phyloP scores from a whole-genome alignment of 441 rosid genomes.

The Corymbia citriodora region DNA sequence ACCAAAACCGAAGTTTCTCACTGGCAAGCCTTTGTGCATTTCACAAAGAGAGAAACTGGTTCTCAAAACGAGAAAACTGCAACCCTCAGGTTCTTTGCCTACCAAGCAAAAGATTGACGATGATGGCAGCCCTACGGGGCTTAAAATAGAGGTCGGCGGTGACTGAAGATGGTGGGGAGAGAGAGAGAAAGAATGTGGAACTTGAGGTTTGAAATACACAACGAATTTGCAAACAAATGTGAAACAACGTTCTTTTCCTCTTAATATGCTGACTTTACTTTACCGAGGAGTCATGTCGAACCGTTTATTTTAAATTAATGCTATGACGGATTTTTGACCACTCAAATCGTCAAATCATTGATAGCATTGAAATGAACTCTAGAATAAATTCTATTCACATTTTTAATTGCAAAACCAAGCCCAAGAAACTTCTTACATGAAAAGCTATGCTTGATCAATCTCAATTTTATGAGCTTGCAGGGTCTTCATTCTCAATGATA shows the following conservation, averaged over 20 bases:
- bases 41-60: background rate
- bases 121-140: background rate
- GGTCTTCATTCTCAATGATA: slow-evolving; percentile 34
- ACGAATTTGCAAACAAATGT: background rate
- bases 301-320: background rate
- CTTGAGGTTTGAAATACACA: background rate
- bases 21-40: background rate
- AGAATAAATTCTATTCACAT: background rate
- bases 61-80: no score
- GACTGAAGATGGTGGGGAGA: background rate
- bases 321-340: background rate
- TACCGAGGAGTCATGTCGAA: rapidly evolving
- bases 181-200: background rate
- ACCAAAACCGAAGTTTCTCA: background rate
- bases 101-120: background rate
- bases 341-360: background rate
- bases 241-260: background rate
- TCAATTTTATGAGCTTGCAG: background rate
- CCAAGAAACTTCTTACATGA: background rate
- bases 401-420: background rate
- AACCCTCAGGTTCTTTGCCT: background rate
- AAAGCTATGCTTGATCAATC: background rate
- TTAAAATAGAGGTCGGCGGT: background rate
- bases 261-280: background rate
- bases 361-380: background rate